Conservation (phyloP, 2,329 filamentous ascomycete genomes). For the Myriosclerotinia curreyana region DNA sequence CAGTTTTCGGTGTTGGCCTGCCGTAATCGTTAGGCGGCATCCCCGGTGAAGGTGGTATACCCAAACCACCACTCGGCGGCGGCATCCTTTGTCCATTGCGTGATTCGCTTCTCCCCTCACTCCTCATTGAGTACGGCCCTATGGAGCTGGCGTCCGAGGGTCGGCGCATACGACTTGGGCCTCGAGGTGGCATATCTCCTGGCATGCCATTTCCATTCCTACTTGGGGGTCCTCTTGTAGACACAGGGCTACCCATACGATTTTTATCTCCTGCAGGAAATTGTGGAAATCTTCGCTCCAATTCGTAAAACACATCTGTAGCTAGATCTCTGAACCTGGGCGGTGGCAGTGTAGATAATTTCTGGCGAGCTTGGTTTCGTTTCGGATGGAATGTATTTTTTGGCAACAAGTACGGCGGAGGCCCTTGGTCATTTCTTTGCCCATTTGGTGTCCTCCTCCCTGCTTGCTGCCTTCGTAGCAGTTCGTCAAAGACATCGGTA, state of each 20-base stretch:
- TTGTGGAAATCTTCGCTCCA: slow-evolving; percentile 83
- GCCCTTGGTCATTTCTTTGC: slow-evolving; percentile 46
- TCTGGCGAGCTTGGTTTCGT: slow-evolving; percentile 94
- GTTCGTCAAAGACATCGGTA: slow-evolving; percentile 95
- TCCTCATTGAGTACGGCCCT: slow-evolving; percentile 42
- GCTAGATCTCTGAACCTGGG: slow-evolving; percentile 87
- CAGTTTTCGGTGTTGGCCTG: slow-evolving; percentile 79
- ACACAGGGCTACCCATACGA: slow-evolving; percentile 66
- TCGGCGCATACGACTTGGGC: slow-evolving; percentile 47
- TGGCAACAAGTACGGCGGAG: slow-evolving; percentile 76
- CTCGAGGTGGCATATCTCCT: slow-evolving; percentile 53
- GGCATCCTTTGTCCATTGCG: slow-evolving; percentile 40
- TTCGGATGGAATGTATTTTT: slow-evolving; percentile 92
- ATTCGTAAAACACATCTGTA: slow-evolving; percentile 92
- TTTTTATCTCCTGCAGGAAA: slow-evolving; percentile 70
- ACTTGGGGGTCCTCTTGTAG: slow-evolving; percentile 56
- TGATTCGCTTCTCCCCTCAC: slow-evolving; percentile 32
- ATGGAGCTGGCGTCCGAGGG: slow-evolving; percentile 59
- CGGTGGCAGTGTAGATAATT: slow-evolving; percentile 83
- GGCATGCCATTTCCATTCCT: slow-evolving; percentile 58
- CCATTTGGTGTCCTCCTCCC: slow-evolving; percentile 54
- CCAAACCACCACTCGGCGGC: slow-evolving; percentile 45
- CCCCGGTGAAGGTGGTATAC: slow-evolving; percentile 58
- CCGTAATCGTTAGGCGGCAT: slow-evolving; percentile 63
- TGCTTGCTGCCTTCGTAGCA: slow-evolving; percentile 77